Base-by-base conservation (phyloP, 1,139 yeast genomes). In the Sugiyamaella japonica region DNA sequence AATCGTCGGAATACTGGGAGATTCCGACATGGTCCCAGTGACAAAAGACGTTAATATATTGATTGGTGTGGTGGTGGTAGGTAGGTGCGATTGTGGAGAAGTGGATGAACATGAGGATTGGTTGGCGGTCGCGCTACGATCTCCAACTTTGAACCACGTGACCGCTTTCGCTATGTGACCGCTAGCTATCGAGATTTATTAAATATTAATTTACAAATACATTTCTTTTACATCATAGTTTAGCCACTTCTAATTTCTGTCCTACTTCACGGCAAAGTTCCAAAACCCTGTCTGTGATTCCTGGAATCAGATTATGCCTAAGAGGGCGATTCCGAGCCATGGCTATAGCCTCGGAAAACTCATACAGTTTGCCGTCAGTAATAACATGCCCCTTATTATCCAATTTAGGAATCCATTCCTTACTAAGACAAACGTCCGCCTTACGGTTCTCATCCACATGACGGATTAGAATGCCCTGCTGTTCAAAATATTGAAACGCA, bases 401-500 rank as follows among this genome's bases (percentile, higher is more conserved):
- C 7, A 48, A 7, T 8, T 47, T 45, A 1, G 68, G 67, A 15
- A 55, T 45, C 66, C 66, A 67, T 12, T 58, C 60, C 3, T 56
- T 53, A 2, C 61, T 28, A 20, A 66, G 55, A 9, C 55, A 17
- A 12, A 58, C 20, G 31, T 25, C 38, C 17, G 41, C 48, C 53
- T 58, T 59, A 10, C 56, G 57, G 34, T 52, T 54, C 53, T 55
- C 43, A 53, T 55, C 48, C 20, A 32, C 45, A n/a, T 49, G 46
- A n/a, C 61, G 61, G 7, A 60, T 47, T 9, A 73, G 62, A 34
- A 73, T 63, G n/a, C 76, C 75, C 53, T 68, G 70, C 4, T 64
- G 58, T 37, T 63, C 70, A 56, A 65, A 71, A 52, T 70, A 71
- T 41, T 59, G 61, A 48, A 72, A 63, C 1, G 78, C 76, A 39